Evolutionary conservation across 345 rosid genomes (phyloP), one percentile per base, ranked within the genome.

Genomic region (Ricinus communis): DNA sequence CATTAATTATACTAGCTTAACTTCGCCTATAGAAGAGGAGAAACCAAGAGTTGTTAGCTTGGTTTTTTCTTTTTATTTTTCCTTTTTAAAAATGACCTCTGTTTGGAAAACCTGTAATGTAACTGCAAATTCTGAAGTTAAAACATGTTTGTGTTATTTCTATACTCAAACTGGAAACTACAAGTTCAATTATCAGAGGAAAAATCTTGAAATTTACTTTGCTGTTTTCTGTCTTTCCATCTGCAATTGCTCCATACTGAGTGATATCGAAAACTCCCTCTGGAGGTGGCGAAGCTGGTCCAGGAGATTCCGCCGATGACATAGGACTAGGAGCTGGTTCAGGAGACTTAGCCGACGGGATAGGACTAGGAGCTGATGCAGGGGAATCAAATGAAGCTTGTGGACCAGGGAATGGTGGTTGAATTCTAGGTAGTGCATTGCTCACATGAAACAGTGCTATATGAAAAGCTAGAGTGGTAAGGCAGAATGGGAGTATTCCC

Each of bases 201-300:
- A 43, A 4, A 12, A 1, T 8, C 47, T 8, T 4, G 1, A 43
- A 43, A 22, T 11, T 12, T 61, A 84, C 90, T 52, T 1, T 31
- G 71, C 77, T 79, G 52, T 75, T 72, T 14, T 86, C 85, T 0
- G 75, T 79, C 38, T 46, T 27, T 13, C 85, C 88, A 49, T 77
- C 81, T 8, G 74, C 59, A 12, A 55, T 62, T 8, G 87, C 90
- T 59, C 88, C 88, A 18, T 82, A 25, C 2, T 77, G 66, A 13
- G 61, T 77, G 70, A 86, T 84, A 69, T 79, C 71, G 1, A 82
- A 84, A 70, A 78, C 28, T 45, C 61, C 73, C 14, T 51, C 59
- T 12, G 25, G n/a, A 43, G 47, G 47, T 43, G 47, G 14, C 47
- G 8, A 33, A 33, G 2, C 6, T 33, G 38, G 38, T 33, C 4